Base-by-base conservation (phyloP, 1,284 basidiomycete genomes). In the Tilletia indica region DNA sequence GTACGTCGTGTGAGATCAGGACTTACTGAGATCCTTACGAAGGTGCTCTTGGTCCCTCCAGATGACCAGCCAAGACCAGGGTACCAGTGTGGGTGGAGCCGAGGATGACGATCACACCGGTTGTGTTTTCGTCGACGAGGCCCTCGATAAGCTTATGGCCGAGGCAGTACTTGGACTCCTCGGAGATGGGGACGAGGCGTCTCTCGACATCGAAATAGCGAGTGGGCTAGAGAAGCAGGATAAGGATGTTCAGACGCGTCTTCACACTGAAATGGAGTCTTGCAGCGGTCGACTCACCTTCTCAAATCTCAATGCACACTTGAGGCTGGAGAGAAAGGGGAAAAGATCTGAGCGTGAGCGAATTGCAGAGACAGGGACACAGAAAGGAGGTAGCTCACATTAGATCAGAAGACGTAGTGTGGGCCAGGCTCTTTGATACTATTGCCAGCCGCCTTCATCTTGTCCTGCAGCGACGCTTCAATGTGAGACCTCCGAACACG, bases 401-500 rank as follows among this genome's bases (percentile, higher is more conserved):
- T 93, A 47, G 90, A 89, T 45, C 92, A 91, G 88, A 92, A 91
- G 67, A 92, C 86, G 68, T 91, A 89, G 80, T 92, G 91, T 2
- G 90, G 90, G 4, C 89, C 69, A n/a, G 78, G 80, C 31, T 80
- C 76, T 68, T 80, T 78, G 73, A 78, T 78, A n/a, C 68, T 70
- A 70, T 84, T 84, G 51, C 94, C 94, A 0, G 89, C 89, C 0
- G 89, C 91, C 86, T 94, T 94, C 85, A 91, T 91, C 82, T 89
- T 90, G 75, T 90, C 90, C 85, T 97, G 94, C 95, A 97, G 67
- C 90, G 88, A 80, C 91, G 92, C 87, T 98, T 98, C 90, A 97
- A 92, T 19, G 95, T 93, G 25, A 98, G 89, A 61, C 94, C 94
- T 19, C 93, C 94, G 6, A 97, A 90, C 85, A 94, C 93, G 79